These are phyloP conservation scores for Zasmidium citrigriseum DNA, from an alignment of 2,329 filamentous ascomycete genomes.

Conservation along the genomic window DNA sequence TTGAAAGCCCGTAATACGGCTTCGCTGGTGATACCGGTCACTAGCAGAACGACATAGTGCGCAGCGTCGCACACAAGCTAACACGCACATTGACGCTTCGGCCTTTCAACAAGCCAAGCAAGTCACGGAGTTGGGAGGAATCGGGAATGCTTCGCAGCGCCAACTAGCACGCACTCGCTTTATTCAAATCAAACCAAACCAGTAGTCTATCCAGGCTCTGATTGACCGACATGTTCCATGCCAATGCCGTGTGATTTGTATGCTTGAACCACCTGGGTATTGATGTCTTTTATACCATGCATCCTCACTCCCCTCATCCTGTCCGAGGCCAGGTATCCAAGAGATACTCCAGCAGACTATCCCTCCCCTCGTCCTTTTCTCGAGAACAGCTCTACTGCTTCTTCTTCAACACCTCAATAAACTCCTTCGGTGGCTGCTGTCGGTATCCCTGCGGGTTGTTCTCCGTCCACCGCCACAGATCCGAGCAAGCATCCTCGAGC, in stretches of 20 bases:
- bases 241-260: too few relatives aligned
- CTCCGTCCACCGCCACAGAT: slow-evolving; percentile 95
- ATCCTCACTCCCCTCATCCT: too few relatives aligned
- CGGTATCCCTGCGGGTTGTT: slow-evolving; percentile 96
- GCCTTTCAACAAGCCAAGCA: background rate
- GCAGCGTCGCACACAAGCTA: too few relatives aligned
- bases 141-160: background rate
- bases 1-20: background rate
- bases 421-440: slow-evolving; percentile 81
- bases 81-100: background rate
- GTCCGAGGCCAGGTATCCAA: too few relatives aligned
- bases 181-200: background rate
- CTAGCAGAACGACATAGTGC: too few relatives aligned
- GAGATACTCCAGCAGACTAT: too few relatives aligned
- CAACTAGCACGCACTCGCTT: background rate
- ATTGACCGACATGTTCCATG: too few relatives aligned
- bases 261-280: too few relatives aligned
- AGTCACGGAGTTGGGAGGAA: background rate
- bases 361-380: too few relatives aligned
- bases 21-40: background rate
- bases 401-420: slow-evolving; percentile 60
- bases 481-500: slow-evolving; percentile 88
- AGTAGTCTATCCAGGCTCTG: background rate
- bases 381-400: slow-evolving; percentile 19
- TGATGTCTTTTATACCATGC: too few relatives aligned